These are phyloP conservation scores for Yarrowia sp. DNA, from an alignment of 805 yeast genomes.

Conservation along the genomic window DNA sequence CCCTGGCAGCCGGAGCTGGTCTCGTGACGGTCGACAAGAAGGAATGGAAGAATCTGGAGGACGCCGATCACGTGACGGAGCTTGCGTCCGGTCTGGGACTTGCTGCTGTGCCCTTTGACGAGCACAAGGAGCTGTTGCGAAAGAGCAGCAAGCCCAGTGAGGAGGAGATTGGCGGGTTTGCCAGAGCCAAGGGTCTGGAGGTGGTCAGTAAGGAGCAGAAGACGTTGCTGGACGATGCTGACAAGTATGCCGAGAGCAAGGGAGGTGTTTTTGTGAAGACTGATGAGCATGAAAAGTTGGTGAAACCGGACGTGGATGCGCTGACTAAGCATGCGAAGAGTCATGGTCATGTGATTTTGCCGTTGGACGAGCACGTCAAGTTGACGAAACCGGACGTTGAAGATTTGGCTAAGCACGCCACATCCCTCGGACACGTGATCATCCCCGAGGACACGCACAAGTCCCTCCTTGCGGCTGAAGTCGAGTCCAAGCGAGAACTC, in stretches of 20 bases:
- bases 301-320: constrained; percentile 42
- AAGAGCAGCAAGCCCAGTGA: constrained; percentile 44
- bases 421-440: constrained; percentile 38
- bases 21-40: constrained; percentile 6
- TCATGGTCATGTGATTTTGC: constrained; percentile 25
- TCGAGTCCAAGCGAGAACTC: constrained; percentile 6
- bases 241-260: constrained; percentile 20
- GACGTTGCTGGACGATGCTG: constrained; percentile 40
- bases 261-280: neutral
- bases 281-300: neutral
- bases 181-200: constrained; percentile 42
- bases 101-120: constrained; percentile 35
- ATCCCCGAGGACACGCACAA: constrained; percentile 41
- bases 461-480: neutral
- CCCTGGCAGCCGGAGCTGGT: neutral
- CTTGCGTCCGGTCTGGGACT: constrained; percentile 43
- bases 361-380: no score
- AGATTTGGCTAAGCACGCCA: neutral
- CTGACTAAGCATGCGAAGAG: neutral
- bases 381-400: constrained; percentile 14
- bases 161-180: constrained; percentile 41
- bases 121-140: constrained; percentile 41
- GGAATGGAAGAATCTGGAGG: constrained; percentile 1
- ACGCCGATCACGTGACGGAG: constrained; percentile 25
- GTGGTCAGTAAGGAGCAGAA: constrained; percentile 6